Conservation (phyloP, 1,139 yeast genomes). For the Yarrowia galli region DNA sequence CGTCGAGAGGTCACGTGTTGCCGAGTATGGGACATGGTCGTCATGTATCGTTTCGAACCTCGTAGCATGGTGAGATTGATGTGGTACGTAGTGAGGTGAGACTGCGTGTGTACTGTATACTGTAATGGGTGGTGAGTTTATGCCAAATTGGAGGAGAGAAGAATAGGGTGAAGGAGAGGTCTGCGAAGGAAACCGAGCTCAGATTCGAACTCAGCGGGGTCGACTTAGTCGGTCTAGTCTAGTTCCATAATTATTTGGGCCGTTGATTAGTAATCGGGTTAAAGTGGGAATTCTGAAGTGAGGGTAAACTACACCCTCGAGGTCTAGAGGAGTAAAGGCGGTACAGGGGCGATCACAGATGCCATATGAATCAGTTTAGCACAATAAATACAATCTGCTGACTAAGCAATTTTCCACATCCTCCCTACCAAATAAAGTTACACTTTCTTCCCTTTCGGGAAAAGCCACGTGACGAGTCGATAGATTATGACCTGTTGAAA, state of each 20-base stretch:
- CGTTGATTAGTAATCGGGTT: background rate
- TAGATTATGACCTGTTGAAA: conserved; percentile 2
- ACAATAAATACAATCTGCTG: too few relatives aligned
- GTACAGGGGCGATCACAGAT: too few relatives aligned
- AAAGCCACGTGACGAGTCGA: conserved; percentile 6
- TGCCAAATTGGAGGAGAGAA: too few relatives aligned
- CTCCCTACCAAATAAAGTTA: too few relatives aligned
- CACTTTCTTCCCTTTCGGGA: background rate
- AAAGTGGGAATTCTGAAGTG: too few relatives aligned
- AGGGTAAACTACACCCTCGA: too few relatives aligned
- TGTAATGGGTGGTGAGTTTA: background rate
- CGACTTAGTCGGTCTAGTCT: background rate
- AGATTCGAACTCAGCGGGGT: background rate
- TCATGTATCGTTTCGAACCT: conserved; percentile 21
- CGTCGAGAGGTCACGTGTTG: conserved; percentile 17
- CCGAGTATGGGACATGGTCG: conserved; percentile 15
- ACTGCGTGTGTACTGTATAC: background rate
- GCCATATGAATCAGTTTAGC: too few relatives aligned
- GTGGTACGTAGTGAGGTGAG: background rate
- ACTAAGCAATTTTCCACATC: too few relatives aligned
- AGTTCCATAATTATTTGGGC: too few relatives aligned
- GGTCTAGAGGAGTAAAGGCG: too few relatives aligned
- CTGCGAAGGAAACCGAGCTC: too few relatives aligned
- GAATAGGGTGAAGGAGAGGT: too few relatives aligned
- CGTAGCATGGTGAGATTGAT: conserved; percentile 36